Conservation (phyloP, 1,284 basidiomycete species). For the Anthracocystis panici-leucophaei region DNA sequence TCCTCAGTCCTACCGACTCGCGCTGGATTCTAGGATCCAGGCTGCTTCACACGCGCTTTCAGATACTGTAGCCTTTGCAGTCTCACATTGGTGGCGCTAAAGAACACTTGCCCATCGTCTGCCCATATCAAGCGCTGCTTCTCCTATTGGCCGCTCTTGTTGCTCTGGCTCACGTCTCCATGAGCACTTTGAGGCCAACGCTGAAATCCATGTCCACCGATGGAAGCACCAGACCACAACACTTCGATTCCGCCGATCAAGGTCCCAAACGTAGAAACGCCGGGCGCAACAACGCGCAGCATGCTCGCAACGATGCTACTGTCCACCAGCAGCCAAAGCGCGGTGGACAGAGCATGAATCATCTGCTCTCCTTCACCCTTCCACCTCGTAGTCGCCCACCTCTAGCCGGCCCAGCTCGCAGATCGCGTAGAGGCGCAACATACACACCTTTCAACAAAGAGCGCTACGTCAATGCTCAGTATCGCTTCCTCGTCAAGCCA, state of each 20-base stretch:
- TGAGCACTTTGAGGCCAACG: conserved; percentile 51
- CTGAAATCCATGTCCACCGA: conserved; percentile 47
- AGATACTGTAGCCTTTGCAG: not conserved
- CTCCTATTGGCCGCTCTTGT: not conserved
- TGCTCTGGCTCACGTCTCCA: conserved; percentile 11
- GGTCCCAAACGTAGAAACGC: conserved; percentile 30
- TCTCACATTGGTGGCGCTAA: not conserved
- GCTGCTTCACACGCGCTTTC: not conserved
- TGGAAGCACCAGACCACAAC: conserved; percentile 24
- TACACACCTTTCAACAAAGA: conserved; percentile 66
- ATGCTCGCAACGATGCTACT: conserved; percentile 22
- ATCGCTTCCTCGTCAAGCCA: conserved; percentile 68
- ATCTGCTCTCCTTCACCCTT: conserved; percentile 66
- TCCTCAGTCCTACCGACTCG: not conserved
- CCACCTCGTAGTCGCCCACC: conserved; percentile 64
- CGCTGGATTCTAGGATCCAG: not conserved
- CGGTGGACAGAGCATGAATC: conserved; percentile 65
- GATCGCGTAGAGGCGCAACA: conserved; percentile 45
- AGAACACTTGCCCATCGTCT: not conserved
- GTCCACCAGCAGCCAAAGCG: conserved; percentile 39
- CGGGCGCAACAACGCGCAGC: conserved; percentile 28
- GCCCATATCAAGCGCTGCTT: not conserved
- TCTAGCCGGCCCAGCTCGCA: conserved; percentile 46
- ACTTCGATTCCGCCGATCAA: conserved; percentile 23
- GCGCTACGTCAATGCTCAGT: conserved; percentile 68